A percentile compares a stretch with the other conserved stretches of the same genome.
phyloP scores from a whole-genome alignment of 2,329 filamentous ascomycete genomes.

The Exophiala phaeomuriformis region DNA sequence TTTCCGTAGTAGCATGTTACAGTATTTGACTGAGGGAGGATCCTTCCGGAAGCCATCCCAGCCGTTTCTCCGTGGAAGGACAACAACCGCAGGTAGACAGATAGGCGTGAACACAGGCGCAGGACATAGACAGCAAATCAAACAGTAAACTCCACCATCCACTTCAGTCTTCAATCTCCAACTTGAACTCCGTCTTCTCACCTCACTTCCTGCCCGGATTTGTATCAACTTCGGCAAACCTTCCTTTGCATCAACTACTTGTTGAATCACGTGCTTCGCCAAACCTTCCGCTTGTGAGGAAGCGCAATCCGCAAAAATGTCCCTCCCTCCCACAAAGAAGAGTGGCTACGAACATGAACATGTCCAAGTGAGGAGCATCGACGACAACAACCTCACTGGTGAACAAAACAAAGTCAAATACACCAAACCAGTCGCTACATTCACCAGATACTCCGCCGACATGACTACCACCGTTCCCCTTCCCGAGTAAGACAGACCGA shows the following conservation, averaged over 20 bases:
- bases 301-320: conserved; percentile 10
- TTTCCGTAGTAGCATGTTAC: too few species aligned
- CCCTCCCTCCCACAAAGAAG: conserved; percentile 10
- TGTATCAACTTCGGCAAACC: conserved; percentile 1
- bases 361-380: conserved; percentile 35
- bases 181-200: neutral
- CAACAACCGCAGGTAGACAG: neutral
- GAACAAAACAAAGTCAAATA: conserved; percentile 22
- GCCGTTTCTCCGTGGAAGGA: neutral
- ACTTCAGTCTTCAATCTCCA: neutral
- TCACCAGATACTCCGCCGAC: conserved; percentile 79
- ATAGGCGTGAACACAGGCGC: neutral
- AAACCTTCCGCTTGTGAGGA: conserved; percentile 35
- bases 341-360: neutral
- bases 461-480: conserved; percentile 12
- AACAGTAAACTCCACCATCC: neutral
- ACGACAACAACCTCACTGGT: neutral
- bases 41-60: too few species aligned
- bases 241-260: neutral
- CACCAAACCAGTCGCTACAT: conserved; percentile 77
- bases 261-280: conserved; percentile 35
- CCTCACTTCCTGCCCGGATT: neutral
- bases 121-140: neutral
- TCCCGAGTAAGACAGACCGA: conserved; percentile 3
- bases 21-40: too few species aligned